Evolutionary conservation across 2,329 filamentous ascomycete genomes (phyloP).

Genomic region (Ambrosiella xylebori): DNA sequence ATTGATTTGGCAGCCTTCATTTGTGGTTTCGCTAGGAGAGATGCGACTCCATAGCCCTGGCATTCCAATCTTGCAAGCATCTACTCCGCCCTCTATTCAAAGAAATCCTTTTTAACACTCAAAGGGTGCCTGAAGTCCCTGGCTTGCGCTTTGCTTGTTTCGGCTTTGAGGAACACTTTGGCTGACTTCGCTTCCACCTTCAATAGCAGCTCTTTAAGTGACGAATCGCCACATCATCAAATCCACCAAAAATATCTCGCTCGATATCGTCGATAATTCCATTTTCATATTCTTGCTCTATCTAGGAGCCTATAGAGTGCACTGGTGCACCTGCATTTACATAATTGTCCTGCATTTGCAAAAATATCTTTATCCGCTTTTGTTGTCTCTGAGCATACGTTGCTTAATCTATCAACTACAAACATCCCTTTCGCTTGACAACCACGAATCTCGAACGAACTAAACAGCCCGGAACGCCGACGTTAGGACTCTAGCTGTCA

Average conservation of each 20-base stretch:
- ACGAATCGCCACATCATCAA: background rate
- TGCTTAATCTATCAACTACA: no score
- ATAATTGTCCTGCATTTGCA: background rate
- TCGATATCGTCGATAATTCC: background rate
- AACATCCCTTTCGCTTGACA: no score
- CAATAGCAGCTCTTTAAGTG: background rate
- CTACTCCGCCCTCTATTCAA: background rate
- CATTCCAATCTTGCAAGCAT: background rate
- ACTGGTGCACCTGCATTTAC: background rate
- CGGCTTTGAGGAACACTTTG: slow-evolving; percentile 1
- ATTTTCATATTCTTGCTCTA: background rate
- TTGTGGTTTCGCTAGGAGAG: background rate
- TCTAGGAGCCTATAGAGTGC: background rate
- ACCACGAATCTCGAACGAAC: no score
- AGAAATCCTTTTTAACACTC: background rate
- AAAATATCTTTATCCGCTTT: background rate
- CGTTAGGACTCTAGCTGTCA: no score
- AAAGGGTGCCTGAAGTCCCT: background rate
- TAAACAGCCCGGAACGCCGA: no score
- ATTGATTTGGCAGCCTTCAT: background rate
- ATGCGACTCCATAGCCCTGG: background rate
- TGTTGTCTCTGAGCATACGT: background rate
- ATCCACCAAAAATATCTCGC: background rate
- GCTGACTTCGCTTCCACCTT: background rate
- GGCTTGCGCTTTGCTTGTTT: background rate